Conservation (phyloP, 2,329 filamentous ascomycete species). For the Hirsutella thompsonii region DNA sequence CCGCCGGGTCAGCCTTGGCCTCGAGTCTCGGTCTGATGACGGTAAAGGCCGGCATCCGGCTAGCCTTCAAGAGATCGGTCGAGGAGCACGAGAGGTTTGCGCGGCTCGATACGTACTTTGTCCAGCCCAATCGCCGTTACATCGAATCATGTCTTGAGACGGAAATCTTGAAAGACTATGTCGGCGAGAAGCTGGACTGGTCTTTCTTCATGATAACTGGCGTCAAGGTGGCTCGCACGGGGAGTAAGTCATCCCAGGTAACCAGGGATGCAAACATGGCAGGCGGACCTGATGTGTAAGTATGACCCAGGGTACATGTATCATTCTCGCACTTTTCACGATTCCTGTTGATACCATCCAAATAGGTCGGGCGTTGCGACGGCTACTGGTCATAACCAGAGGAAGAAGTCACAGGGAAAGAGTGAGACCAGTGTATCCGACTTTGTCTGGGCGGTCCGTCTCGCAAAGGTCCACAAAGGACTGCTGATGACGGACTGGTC, state of each 20-base stretch:
- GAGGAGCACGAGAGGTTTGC: neutral
- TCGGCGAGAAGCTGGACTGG: neutral
- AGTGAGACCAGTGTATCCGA: neutral
- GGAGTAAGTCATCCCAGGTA: neutral
- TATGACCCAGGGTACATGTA: too few relatives aligned
- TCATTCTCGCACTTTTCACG: too few relatives aligned
- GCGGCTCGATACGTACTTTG: neutral
- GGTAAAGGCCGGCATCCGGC: neutral
- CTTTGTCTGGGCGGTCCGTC: neutral
- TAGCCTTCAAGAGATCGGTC: neutral
- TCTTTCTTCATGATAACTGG: conserved; percentile 1
- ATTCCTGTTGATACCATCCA: too few relatives aligned
- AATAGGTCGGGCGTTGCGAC: too few relatives aligned
- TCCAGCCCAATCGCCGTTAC: neutral
- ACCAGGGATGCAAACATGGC: neutral
- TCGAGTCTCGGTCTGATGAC: neutral
- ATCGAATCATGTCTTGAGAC: neutral
- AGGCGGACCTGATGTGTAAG: neutral
- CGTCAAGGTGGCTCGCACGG: neutral
- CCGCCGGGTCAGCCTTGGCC: neutral
- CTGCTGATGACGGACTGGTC: conserved; percentile 1
- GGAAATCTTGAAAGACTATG: neutral
- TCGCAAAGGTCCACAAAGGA: conserved; percentile 1
- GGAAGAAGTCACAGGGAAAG: neutral
- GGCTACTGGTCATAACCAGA: neutral